A percentile compares a stretch with the other conserved stretches of the same genome.
Evolutionary conservation across 1,284 basidiomycete species (phyloP).

Genomic region (Termitomyces sp.): DNA sequence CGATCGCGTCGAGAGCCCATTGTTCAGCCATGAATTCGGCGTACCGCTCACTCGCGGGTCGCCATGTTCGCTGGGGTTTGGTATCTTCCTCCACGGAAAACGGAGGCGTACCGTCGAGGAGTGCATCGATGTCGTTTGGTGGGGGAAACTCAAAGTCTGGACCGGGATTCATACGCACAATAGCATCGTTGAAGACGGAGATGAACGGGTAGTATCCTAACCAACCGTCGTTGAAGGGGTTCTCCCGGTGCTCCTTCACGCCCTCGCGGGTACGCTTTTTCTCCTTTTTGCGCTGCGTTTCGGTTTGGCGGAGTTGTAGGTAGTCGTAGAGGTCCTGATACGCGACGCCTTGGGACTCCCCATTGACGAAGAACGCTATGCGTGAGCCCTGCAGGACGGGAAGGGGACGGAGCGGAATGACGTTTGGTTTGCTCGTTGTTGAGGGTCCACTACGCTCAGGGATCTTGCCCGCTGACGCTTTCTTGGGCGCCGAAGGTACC

Average conservation of each 20-base stretch:
- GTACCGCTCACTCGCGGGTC: slow-evolving; percentile 74
- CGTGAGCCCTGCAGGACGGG: slow-evolving; percentile 70
- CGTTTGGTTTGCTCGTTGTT: slow-evolving; percentile 24
- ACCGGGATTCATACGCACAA: slow-evolving; percentile 82
- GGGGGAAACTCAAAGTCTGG: slow-evolving; percentile 82
- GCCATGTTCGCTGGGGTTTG: slow-evolving; percentile 49
- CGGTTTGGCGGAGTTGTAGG: slow-evolving; percentile 71
- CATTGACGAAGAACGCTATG: slow-evolving; percentile 92
- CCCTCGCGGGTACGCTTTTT: slow-evolving; percentile 59
- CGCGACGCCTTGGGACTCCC: slow-evolving; percentile 80
- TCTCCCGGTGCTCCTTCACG: slow-evolving; percentile 71
- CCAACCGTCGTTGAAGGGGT: slow-evolving; percentile 90
- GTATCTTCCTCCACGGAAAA: slow-evolving; percentile 3
- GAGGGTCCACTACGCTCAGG: slow-evolving; percentile 43
- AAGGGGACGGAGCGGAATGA: slow-evolving; percentile 54
- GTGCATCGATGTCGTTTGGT: slow-evolving; percentile 63
- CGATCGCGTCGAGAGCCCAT: slow-evolving; percentile 60
- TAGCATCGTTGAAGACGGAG: slow-evolving; percentile 88
- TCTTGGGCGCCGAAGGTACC: slow-evolving; percentile 57
- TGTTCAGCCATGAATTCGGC: slow-evolving; percentile 75
- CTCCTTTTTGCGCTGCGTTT: slow-evolving; percentile 49
- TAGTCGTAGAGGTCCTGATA: slow-evolving; percentile 91
- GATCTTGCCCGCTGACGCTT: slow-evolving; percentile 59
- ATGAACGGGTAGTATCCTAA: slow-evolving; percentile 96
- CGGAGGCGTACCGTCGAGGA: slow-evolving; percentile 34